Conservation (phyloP, 768 basidiomycete species). For the Mycena vitilis region DNA sequence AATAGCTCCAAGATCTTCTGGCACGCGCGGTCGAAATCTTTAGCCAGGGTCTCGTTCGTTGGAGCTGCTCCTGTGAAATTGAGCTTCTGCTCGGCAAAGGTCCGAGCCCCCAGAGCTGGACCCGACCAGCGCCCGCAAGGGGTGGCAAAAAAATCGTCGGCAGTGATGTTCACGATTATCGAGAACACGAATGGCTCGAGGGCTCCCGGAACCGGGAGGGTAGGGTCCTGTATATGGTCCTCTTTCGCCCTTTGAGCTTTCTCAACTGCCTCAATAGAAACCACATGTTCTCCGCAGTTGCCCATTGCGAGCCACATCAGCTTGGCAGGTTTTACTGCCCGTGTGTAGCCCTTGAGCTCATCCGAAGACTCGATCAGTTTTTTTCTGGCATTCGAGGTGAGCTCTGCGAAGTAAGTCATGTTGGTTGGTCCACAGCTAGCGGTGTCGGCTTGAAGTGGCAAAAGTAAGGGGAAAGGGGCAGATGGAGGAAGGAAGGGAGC, state of each 20-base stretch:
- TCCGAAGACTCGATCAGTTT: not conserved
- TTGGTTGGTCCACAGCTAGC: no score
- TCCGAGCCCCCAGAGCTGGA: not conserved
- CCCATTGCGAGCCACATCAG: not conserved
- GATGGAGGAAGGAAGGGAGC: no score
- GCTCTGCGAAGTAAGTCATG: not conserved
- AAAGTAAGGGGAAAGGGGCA: no score
- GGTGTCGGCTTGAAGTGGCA: no score
- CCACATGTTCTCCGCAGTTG: not conserved
- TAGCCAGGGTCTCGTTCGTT: not conserved
- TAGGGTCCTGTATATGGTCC: not conserved
- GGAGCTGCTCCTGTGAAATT: constrained; percentile 5
- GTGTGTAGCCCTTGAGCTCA: not conserved
- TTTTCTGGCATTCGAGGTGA: not conserved
- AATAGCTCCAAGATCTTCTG: not conserved
- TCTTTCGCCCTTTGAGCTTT: not conserved
- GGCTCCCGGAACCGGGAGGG: not conserved
- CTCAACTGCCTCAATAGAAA: constrained; percentile 1
- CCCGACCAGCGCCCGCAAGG: not conserved
- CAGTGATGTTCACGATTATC: constrained; percentile 3
- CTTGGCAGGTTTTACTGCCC: not conserved
- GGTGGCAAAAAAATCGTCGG: not conserved
- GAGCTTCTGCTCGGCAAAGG: not conserved
- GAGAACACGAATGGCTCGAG: constrained; percentile 1
- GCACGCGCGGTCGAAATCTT: not conserved